Conservation (phyloP, 768 basidiomycete species). For the Lactarius tabidus region DNA sequence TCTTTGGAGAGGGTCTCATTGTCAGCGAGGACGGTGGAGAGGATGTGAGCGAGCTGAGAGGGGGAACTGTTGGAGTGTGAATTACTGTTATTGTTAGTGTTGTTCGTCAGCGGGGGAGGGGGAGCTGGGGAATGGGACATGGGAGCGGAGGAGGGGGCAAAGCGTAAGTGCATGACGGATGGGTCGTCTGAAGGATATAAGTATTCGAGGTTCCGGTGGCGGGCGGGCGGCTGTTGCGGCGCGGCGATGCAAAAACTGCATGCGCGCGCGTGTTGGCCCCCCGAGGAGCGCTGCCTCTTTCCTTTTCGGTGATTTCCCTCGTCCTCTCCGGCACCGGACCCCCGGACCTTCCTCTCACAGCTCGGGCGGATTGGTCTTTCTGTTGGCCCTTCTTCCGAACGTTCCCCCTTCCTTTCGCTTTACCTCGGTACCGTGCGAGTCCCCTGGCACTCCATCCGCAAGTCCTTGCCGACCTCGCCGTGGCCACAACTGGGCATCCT, state of each 20-base stretch:
- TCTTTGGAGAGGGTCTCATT: slow-evolving; percentile 25
- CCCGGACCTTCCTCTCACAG: slow-evolving; percentile 12
- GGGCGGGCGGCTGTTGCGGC: slow-evolving; percentile 26
- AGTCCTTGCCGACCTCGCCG: slow-evolving; percentile 18
- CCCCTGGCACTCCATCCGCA: slow-evolving; percentile 17
- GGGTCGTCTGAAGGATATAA: slow-evolving; percentile 24
- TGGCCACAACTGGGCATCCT: background rate
- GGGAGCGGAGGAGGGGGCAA: slow-evolving; percentile 22
- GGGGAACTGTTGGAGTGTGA: slow-evolving; percentile 15
- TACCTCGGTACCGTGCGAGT: background rate
- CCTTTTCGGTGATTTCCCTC: slow-evolving; percentile 20
- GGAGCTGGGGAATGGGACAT: slow-evolving; percentile 25
- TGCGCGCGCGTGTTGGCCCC: slow-evolving; percentile 23
- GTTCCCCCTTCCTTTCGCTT: background rate
- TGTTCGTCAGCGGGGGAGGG: slow-evolving; percentile 23
- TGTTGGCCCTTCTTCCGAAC: slow-evolving; percentile 12
- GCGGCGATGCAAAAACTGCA: slow-evolving; percentile 24
- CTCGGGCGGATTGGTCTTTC: slow-evolving; percentile 2
- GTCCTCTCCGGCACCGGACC: slow-evolving; percentile 11
- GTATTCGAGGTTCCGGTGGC: slow-evolving; percentile 26
- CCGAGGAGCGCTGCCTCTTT: slow-evolving; percentile 24
- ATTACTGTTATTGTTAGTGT: slow-evolving; percentile 6
- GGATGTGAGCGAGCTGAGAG: slow-evolving; percentile 25
- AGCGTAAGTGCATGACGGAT: slow-evolving; percentile 23
- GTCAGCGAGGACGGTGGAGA: slow-evolving; percentile 26